Base-by-base conservation (phyloP, 2,329 filamentous ascomycete species). In the Calonectria pseudoturangicola region DNA sequence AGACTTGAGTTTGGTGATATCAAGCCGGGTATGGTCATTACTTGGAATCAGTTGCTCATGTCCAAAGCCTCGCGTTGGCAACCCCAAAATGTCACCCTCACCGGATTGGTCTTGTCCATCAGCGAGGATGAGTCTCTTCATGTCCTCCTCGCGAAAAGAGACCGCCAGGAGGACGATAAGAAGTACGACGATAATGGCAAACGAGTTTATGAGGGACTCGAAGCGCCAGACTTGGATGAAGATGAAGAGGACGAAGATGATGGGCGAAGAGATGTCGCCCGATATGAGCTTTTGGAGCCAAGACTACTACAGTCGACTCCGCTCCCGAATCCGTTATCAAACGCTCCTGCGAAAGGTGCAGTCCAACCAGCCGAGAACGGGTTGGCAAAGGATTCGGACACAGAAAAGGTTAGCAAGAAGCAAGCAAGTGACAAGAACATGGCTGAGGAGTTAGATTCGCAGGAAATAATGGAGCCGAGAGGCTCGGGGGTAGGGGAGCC, bases 201-300 rank as follows among this genome's bases (percentile, higher is more conserved):
- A 73, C 89, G 95, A 12, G 84, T 95, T 12, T 98, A 96, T 77
- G 92, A 89, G 74, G 94, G 92, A 71, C 97, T 97, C 75, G 95
- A 97, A 78, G 92, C 92, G 77, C 93, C 93, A 0, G 90, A 90
- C 13, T 85, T 90, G 9, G 89, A 92, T 8, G 90, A 91, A 13
- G 91, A 92, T 0, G 89, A 89, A 0, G 87, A 58, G n/a, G 87
- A 87, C 43, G 88, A 90, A 15, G 89, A 93, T 69, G 88, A 92
- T 73, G 93, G 93, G 1, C 86, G 89, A 62, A 88, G 92, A n/a
- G 87, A 87, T 8, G 71, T 95, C 36, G 78, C 82, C 0, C 93
- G 93, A 83, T 81, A 82, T 2, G 92, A 94, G 27, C 86, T 97
- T 80, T 88, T 91, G 45, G 92, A 95, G 47, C 89, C 93, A 1